Evolutionary conservation across 345 rosid genomes (phyloP).

Genomic region (Hypericum androsaemum): DNA sequence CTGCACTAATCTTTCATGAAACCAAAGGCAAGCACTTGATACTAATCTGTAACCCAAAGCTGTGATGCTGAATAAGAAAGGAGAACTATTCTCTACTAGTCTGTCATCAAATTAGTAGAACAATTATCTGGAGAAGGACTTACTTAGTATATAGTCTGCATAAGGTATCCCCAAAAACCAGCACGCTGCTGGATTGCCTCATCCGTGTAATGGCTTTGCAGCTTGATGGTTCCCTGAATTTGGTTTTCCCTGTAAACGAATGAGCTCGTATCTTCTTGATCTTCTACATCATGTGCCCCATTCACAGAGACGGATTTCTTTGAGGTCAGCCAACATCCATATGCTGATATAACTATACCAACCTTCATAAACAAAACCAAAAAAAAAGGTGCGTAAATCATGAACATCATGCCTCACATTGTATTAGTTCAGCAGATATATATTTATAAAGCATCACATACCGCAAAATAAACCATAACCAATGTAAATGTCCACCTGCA

Average conservation of each 20-base stretch:
- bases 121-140: conserved; percentile 1
- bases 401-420: no score
- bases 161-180: conserved; percentile 61
- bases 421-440: no score
- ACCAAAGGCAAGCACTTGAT: neutral
- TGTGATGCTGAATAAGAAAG: neutral
- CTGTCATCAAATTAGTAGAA: neutral
- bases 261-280: conserved; percentile 5
- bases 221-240: conserved; percentile 22
- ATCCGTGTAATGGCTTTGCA: conserved; percentile 30
- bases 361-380: conserved; percentile 29
- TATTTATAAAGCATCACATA: conserved; percentile 20
- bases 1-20: conserved; percentile 31
- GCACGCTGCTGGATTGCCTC: conserved; percentile 37
- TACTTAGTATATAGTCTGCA: conserved; percentile 72
- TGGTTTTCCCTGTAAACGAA: conserved; percentile 11
- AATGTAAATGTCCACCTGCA: conserved; percentile 87
- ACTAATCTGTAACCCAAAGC: neutral
- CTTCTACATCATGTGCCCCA: conserved; percentile 24
- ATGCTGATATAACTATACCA: conserved; percentile 51
- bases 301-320: conserved; percentile 12
- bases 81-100: neutral
- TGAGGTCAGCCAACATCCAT: conserved; percentile 60
- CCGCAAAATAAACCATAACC: conserved; percentile 78
- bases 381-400: neutral